Conservation (phyloP, 1,139 yeast species). For the Lodderomyces oxycetoniae region DNA sequence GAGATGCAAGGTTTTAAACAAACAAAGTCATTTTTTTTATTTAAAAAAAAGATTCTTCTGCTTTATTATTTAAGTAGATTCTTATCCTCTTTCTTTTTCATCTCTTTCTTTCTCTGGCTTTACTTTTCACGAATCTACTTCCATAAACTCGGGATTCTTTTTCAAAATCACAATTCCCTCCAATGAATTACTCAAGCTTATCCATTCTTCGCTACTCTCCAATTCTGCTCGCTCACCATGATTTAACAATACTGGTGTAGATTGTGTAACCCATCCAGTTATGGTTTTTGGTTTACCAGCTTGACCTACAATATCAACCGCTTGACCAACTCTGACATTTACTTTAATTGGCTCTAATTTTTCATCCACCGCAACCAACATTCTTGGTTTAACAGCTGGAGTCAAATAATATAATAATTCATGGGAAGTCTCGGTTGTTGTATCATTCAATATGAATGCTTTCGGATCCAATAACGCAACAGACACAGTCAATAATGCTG, state of each 20-base stretch:
- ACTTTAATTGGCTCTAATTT: slow-evolving; percentile 84
- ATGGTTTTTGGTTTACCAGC: slow-evolving; percentile 99
- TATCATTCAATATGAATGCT: slow-evolving; percentile 51
- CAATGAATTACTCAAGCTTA: slow-evolving; percentile 72
- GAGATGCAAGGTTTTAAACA: neutral
- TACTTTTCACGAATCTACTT: slow-evolving; percentile 40
- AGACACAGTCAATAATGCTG: slow-evolving; percentile 80
- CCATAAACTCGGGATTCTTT: slow-evolving; percentile 87
- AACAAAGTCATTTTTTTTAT: neutral
- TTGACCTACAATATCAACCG: slow-evolving; percentile 97
- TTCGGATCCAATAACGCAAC: slow-evolving; percentile 85
- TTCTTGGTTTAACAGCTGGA: slow-evolving; percentile 88
- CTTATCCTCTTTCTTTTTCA: neutral
- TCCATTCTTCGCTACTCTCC: slow-evolving; percentile 84
- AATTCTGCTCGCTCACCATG: slow-evolving; percentile 96
- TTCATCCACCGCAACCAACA: slow-evolving; percentile 90
- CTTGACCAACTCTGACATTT: slow-evolving; percentile 96
- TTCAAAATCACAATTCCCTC: slow-evolving; percentile 92
- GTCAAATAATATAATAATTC: slow-evolving; percentile 78
- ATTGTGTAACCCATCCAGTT: slow-evolving; percentile 99
- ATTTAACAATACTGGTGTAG: slow-evolving; percentile 90
- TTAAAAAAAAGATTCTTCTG: neutral
- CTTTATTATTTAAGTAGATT: neutral
- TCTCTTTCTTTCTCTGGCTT: neutral
- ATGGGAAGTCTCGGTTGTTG: slow-evolving; percentile 60